phyloP scores from a whole-genome alignment of 192 early-diverging fungal species.

The Rhizophagus sp. region DNA sequence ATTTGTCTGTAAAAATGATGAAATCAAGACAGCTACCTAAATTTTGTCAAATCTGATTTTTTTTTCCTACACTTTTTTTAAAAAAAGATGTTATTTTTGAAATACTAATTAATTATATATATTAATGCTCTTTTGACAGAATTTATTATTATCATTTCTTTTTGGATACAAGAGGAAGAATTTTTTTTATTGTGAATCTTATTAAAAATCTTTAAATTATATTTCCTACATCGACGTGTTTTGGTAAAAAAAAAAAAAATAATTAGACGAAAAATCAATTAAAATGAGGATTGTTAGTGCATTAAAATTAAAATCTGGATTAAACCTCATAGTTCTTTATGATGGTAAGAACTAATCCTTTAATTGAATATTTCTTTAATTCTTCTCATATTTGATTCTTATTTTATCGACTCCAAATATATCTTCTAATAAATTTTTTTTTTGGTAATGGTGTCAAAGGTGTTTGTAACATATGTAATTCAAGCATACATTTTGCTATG shows the following conservation, averaged over 20 bases:
- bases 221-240: no score
- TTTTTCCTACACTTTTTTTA: not conserved
- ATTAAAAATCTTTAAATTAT: no score
- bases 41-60: not conserved
- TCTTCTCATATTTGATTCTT: no score
- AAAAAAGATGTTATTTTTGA: not conserved
- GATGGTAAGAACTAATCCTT: not conserved
- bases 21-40: not conserved
- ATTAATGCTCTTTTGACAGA: no score
- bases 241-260: no score
- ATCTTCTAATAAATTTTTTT: not conserved
- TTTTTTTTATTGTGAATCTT: no score
- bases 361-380: not conserved
- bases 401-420: no score
- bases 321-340: not conserved
- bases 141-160: no score
- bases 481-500: not conserved
- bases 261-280: not conserved
- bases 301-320: not conserved
- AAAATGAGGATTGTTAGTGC: not conserved
- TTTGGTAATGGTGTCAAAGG: not conserved
- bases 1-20: not conserved
- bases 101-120: not conserved
- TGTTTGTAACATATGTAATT: conserved; percentile 5
- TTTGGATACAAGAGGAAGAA: no score